phyloP scores from a whole-genome alignment of 2,329 filamentous ascomycete genomes.

The Nemania sp. region DNA sequence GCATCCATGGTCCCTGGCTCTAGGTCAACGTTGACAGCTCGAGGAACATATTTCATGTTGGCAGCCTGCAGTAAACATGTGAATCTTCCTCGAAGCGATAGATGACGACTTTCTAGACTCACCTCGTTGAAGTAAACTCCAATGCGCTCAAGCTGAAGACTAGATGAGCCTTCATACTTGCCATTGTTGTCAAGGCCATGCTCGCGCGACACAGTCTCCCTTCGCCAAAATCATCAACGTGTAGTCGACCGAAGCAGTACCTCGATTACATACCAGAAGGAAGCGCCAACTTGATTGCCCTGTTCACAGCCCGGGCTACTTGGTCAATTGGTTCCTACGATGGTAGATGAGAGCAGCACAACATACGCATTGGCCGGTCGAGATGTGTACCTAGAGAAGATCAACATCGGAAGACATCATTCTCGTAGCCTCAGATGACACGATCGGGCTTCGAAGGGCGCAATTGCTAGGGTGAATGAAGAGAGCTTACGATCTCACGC shows the following conservation, averaged over 20 bases:
- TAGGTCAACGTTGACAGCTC: constrained; percentile 98
- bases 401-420: too few relatives aligned
- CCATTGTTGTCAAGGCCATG: constrained; percentile 97
- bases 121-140: constrained; percentile 96
- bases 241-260: too few relatives aligned
- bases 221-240: too few relatives aligned
- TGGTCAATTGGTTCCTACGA: constrained; percentile 17
- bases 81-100: neutral
- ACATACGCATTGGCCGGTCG: constrained; percentile 99
- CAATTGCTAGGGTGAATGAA: too few relatives aligned
- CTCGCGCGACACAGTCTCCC: too few relatives aligned
- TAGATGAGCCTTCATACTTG: constrained; percentile 93
- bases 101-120: constrained; percentile 29
- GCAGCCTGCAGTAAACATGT: constrained; percentile 65
- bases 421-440: too few relatives aligned
- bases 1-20: constrained; percentile 99
- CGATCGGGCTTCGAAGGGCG: too few relatives aligned
- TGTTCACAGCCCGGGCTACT: constrained; percentile 49
- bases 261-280: constrained; percentile 96
- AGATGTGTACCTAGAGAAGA: constrained; percentile 99
- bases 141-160: constrained; percentile 99
- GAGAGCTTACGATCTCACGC: too few relatives aligned
- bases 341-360: constrained; percentile 34
- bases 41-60: constrained; percentile 98
- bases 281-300: constrained; percentile 99